Evolutionary conservation across 345 rosid species (phyloP).

Genomic region (Eucalyptus cloeziana): DNA sequence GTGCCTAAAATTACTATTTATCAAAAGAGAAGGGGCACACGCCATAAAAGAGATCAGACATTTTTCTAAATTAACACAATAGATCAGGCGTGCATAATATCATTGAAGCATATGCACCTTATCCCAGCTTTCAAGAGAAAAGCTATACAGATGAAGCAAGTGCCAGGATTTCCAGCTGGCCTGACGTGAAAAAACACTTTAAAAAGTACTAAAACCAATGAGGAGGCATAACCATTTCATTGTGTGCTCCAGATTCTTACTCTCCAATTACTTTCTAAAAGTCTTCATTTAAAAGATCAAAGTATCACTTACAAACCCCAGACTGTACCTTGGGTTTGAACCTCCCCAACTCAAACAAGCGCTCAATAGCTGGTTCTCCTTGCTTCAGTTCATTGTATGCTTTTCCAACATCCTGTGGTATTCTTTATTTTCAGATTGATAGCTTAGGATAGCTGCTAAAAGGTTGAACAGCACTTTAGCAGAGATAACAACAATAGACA

Average conservation of each 20-base stretch:
- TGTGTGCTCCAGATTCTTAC: not conserved
- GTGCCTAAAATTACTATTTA: not conserved
- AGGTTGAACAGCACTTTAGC: not conserved
- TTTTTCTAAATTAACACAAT: not conserved
- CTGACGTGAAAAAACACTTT: not conserved
- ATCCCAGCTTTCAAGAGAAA: not conserved
- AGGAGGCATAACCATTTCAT: not conserved
- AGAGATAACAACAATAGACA: not conserved
- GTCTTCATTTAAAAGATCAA: not conserved
- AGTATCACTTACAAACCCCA: not conserved
- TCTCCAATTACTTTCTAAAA: not conserved
- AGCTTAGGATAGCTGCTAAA: conserved; percentile 19
- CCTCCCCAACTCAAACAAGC: conserved; percentile 56
- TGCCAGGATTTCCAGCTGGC: not conserved
- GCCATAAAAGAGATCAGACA: not conserved
- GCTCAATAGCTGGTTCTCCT: conserved; percentile 89
- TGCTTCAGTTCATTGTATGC: conserved; percentile 93
- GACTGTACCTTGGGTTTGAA: conserved; percentile 46
- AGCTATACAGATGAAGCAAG: not conserved
- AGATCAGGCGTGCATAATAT: not conserved
- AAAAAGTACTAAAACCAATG: not conserved
- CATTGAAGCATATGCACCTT: not conserved
- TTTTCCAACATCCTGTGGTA: conserved; percentile 74
- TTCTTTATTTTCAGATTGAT: conserved; percentile 19
- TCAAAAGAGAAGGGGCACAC: not conserved